Evolutionary conservation across 192 early-diverging fungal species (phyloP), one percentile per base, ranked within the genome.

Genomic region (Blastocladiella britannica): DNA sequence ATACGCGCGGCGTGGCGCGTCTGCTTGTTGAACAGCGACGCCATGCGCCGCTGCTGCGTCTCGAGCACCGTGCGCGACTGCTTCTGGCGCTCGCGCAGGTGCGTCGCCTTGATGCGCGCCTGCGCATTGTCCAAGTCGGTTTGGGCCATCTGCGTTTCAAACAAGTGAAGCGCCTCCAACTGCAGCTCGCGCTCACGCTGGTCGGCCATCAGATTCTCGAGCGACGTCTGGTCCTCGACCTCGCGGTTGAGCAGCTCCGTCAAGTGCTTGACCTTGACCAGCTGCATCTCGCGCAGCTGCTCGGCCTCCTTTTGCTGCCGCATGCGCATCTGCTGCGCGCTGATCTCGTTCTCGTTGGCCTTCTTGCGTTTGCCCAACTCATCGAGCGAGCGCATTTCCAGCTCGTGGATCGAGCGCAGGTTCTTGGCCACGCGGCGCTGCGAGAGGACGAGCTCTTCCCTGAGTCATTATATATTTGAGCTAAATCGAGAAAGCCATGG

Each of bases 271-370:
- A 66, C 43, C 26, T 52, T 54, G 54, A 66, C 53, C 18, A 66
- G 60, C 26, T 66, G 64, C 57, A 62, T 57, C 52, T 66, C 64
- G n/a, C 64, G 60, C 22, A 66, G 54, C 54, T 66, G 64, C 26
- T 66, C 64, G 3, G 63, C 59, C 29, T 65, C 63, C 53, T 65
- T 65, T 43, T 65, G 63, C 56, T 65, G 63, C 47, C 27, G 15
- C 63, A 65, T 65, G 6, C 54, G 25, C 52, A 65, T 58, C 55
- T 65, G 63, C 29, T 65, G 63, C 29, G 63, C 55, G 1, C 30
- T 28, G 52, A 65, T 57, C 28, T 51, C 59, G 31, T 57, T 61
- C 56, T 65, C 63, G 28, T 59, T 59, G 24, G 60, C 55, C 23
- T 25, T n/a, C 24, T 26, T 12, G 25, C 63, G 63, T 29, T 43